Evolutionary conservation across 2,329 filamentous ascomycete species (phyloP).

Genomic region (Colletotrichum sp.): DNA sequence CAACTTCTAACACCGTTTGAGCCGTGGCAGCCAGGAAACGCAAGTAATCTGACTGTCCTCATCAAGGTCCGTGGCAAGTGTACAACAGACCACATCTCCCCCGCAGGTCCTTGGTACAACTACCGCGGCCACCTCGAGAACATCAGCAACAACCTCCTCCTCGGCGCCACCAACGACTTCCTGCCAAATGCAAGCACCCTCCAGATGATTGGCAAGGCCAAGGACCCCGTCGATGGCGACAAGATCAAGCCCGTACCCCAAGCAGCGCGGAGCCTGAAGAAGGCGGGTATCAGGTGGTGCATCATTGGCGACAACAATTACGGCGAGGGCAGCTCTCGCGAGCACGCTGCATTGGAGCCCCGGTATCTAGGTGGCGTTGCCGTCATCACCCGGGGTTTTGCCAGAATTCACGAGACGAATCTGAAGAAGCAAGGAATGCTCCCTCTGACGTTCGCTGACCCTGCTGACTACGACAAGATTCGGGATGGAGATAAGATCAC

Average conservation of each 20-base stretch:
- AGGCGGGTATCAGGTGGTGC: conserved; percentile 28
- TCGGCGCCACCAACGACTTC: conserved; percentile 36
- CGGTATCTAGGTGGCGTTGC: conserved; percentile 83
- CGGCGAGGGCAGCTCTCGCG: conserved; percentile 84
- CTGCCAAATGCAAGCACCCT: conserved; percentile 25
- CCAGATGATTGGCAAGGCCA: conserved; percentile 29
- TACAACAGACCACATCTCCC: conserved; percentile 43
- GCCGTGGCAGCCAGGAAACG: conserved; percentile 29
- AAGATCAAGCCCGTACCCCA: conserved; percentile 28
- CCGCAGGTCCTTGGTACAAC: conserved; percentile 41
- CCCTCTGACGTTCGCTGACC: conserved; percentile 71
- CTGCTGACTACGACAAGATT: conserved; percentile 79
- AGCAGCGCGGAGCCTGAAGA: conserved; percentile 28
- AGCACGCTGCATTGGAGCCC: conserved; percentile 87
- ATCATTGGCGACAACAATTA: conserved; percentile 60
- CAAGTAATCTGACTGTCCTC: conserved; percentile 29
- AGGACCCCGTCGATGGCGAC: conserved; percentile 23
- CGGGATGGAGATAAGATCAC: background rate
- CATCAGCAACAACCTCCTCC: conserved; percentile 40
- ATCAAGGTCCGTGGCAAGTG: conserved; percentile 41
- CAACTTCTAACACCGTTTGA: conserved; percentile 31
- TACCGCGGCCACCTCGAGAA: conserved; percentile 43
- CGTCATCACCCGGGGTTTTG: conserved; percentile 82
- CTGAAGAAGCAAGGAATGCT: conserved; percentile 77
- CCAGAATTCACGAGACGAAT: conserved; percentile 92